Evolutionary conservation across 2,329 filamentous ascomycete species (phyloP).

Genomic region (Fusarium luffae): DNA sequence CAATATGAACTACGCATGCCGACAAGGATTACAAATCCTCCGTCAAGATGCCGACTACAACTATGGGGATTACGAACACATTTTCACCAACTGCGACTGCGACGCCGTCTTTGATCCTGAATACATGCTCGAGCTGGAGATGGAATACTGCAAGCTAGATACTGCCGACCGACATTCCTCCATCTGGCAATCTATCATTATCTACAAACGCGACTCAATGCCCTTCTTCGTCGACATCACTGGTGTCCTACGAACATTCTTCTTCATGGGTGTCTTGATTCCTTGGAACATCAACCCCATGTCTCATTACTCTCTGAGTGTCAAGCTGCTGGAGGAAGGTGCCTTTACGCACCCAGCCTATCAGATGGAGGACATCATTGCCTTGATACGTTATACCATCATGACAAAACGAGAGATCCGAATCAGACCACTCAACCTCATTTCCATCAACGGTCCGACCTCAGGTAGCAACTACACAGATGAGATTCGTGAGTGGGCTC

Average conservation of each 20-base stretch:
- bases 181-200: constrained; percentile 43
- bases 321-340: constrained; percentile 29
- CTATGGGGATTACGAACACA: constrained; percentile 37
- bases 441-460: constrained; percentile 35
- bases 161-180: constrained; percentile 35
- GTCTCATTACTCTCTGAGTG: constrained; percentile 32
- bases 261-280: constrained; percentile 43
- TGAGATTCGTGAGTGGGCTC: constrained; percentile 32
- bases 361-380: constrained; percentile 37
- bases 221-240: constrained; percentile 44
- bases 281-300: constrained; percentile 39
- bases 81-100: constrained; percentile 43
- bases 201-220: constrained; percentile 42
- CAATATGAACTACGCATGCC: constrained; percentile 36
- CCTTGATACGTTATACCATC: constrained; percentile 32
- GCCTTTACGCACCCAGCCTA: constrained; percentile 33
- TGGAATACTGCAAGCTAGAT: constrained; percentile 26
- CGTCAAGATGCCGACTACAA: constrained; percentile 32
- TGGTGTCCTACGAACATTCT: constrained; percentile 40
- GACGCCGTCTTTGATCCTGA: constrained; percentile 40
- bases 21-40: constrained; percentile 26
- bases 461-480: constrained; percentile 28
- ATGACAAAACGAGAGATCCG: constrained; percentile 28
- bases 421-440: constrained; percentile 28
- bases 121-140: constrained; percentile 38